phyloP scores from a whole-genome alignment of 2,329 filamentous ascomycete species.

The Fusarium xyrophilum region DNA sequence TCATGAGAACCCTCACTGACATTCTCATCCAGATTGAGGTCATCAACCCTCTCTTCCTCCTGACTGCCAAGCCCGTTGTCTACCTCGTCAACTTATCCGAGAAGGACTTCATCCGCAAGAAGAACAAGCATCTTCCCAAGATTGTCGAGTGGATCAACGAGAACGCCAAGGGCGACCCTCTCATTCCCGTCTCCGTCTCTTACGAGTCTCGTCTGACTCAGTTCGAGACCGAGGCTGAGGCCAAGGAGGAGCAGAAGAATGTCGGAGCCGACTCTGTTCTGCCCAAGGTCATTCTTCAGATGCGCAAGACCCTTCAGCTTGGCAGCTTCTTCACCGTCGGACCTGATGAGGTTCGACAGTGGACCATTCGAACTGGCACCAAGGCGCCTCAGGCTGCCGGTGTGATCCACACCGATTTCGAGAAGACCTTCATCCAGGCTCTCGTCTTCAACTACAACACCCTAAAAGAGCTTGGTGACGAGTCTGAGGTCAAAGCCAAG shows the following conservation, averaged over 20 bases:
- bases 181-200: conserved; percentile 90
- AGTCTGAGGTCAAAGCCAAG: conserved; percentile 86
- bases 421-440: conserved; percentile 99
- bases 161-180: conserved; percentile 83
- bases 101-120: conserved; percentile 96
- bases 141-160: conserved; percentile 96
- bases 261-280: conserved; percentile 86
- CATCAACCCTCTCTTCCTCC: conserved; percentile 94
- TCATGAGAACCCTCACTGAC: conserved; percentile 35
- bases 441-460: conserved; percentile 89
- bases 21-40: conserved; percentile 76
- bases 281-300: conserved; percentile 88
- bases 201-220: conserved; percentile 91
- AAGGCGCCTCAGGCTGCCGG: conserved; percentile 98
- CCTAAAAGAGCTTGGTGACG: conserved; percentile 87
- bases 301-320: conserved; percentile 90
- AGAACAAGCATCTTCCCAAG: conserved; percentile 98
- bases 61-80: conserved; percentile 96
- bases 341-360: conserved; percentile 94
- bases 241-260: conserved; percentile 85
- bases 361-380: conserved; percentile 94
- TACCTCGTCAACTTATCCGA: conserved; percentile 97
- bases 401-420: conserved; percentile 98
- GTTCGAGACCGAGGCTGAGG: conserved; percentile 79
- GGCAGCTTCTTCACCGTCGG: conserved; percentile 98